These are phyloP conservation scores for Rhodofomes roseus DNA, from an alignment of 1,284 basidiomycete genomes.

Conservation along the genomic window DNA sequence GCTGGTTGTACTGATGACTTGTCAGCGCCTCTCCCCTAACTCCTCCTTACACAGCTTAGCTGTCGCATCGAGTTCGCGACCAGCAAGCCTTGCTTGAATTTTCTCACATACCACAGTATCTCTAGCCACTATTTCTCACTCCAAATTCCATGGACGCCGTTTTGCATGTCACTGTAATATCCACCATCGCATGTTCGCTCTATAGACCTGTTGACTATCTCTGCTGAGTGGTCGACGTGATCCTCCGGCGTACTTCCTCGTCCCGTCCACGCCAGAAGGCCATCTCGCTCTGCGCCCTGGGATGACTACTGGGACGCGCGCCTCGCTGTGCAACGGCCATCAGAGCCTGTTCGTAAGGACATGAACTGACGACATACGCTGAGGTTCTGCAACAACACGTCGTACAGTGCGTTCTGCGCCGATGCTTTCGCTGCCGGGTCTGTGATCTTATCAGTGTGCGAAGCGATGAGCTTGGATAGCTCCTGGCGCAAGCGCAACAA, in stretches of 20 bases:
- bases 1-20: neutral
- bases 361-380: constrained; percentile 44
- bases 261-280: constrained; percentile 57
- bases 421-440: constrained; percentile 64
- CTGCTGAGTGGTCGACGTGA: constrained; percentile 26
- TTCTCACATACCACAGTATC: neutral
- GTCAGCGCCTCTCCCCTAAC: constrained; percentile 19
- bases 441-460: constrained; percentile 66
- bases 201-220: constrained; percentile 11
- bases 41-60: constrained; percentile 27
- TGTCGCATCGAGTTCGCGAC: neutral
- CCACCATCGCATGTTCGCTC: neutral
- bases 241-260: constrained; percentile 48
- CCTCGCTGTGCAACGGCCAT: constrained; percentile 19
- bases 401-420: constrained; percentile 72
- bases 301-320: constrained; percentile 42
- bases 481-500: constrained; percentile 84
- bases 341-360: neutral
- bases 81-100: neutral
- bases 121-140: neutral
- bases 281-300: constrained; percentile 53
- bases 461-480: constrained; percentile 72
- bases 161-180: neutral
- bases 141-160: neutral
- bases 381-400: constrained; percentile 72